phyloP scores from a whole-genome alignment of 257 asterid species.

The Solanum bulbocastanum region DNA sequence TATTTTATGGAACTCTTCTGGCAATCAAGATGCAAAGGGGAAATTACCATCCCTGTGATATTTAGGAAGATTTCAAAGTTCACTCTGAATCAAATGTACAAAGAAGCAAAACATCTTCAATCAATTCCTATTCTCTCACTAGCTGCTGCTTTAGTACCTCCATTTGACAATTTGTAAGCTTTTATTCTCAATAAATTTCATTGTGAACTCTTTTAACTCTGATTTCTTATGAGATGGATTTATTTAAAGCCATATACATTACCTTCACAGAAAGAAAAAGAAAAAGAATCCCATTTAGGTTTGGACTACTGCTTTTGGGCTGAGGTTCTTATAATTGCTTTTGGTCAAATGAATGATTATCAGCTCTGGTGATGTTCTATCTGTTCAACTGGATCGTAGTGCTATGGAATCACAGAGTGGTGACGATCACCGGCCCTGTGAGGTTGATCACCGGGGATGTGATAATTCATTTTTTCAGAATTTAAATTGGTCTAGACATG shows the following conservation, averaged over 20 bases:
- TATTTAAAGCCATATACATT: background rate
- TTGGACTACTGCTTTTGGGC: background rate
- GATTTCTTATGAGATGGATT: background rate
- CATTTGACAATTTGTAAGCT: conserved; percentile 67
- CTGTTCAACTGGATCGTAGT: conserved; percentile 36
- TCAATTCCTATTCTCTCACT: conserved; percentile 53
- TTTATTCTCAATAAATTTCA: background rate
- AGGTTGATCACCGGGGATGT: conserved; percentile 48
- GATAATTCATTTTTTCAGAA: conserved; percentile 38
- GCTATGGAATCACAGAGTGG: conserved; percentile 40
- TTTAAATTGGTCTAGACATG: conserved; percentile 51
- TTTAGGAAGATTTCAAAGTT: conserved; percentile 50
- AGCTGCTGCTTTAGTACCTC: conserved; percentile 70
- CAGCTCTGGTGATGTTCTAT: conserved; percentile 52
- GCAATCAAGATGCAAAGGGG: conserved; percentile 27
- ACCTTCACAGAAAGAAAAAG: background rate
- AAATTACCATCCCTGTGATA: conserved; percentile 26
- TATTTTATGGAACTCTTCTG: conserved; percentile 28
- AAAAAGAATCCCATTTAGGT: background rate
- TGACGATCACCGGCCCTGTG: conserved; percentile 48
- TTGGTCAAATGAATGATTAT: conserved; percentile 5
- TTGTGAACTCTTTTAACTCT: background rate
- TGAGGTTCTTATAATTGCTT: background rate
- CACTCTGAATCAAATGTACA: conserved; percentile 38
- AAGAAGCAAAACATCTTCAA: conserved; percentile 53